Evolutionary conservation across 441 rosid genomes (phyloP), one percentile per base, ranked within the genome.

Genomic region (Populus hybrid): DNA sequence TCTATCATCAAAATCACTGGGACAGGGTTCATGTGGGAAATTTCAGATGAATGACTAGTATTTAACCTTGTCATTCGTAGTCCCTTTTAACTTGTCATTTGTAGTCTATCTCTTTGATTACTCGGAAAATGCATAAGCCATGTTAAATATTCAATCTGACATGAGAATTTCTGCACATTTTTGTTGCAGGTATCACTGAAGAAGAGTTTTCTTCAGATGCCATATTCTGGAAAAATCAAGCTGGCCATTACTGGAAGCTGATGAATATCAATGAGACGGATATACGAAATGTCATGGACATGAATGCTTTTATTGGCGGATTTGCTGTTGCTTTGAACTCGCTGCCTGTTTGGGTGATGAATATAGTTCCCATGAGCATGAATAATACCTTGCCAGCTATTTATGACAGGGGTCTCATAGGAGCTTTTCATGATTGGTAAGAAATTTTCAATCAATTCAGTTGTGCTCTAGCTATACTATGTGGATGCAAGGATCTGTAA

Each of bases 361-460:
- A 94, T 85, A 24, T 87, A 65, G 94, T 93, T 72, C 99, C 98
- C 66, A 69, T 77, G 24, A 93, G 84, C 80, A 85, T 76, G 89
- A 88, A 86, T 72, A 90, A 96, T 80, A 91, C 97, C 10, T 86
- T 96, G 82, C 82, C 94, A 64, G 92, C 92, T 65, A 85, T 96
- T 78, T 96, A 86, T 75, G 91, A 88, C 80, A 84, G 98, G 80
- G 98, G 99, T 71, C 88, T 94, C 42, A 75, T 83, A 4, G 99
- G 98, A 70, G 88, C 89, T 80, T 96, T 88, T 61, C 99, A 96
- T 84, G 94, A 96, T 81, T 96, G 99, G 98, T 96, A 88, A 84
- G 95, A 68, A 18, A 68, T 34, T 28, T 18, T 66, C 2, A 5
- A 74, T 75, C 74, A 1, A 73, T 36, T 77, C 63, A 28, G n/a